These are phyloP conservation scores for Talaromyces rugulosus DNA, from an alignment of 2,329 filamentous ascomycete genomes.

Conservation along the genomic window DNA sequence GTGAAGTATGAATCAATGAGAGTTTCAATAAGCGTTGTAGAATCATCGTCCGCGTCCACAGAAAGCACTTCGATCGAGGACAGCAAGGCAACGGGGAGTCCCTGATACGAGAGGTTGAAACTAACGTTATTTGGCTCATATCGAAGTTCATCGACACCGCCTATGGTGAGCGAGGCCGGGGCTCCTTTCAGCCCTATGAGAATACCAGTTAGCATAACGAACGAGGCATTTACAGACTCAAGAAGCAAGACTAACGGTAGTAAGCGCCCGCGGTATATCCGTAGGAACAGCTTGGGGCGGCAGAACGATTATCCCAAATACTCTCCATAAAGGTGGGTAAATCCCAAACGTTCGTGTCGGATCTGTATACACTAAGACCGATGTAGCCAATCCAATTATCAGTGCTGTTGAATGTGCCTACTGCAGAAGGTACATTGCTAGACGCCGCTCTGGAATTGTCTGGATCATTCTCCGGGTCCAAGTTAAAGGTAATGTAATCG, in stretches of 20 bases:
- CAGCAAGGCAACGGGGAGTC: constrained; percentile 28
- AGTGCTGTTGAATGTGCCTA: neutral
- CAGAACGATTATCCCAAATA: neutral
- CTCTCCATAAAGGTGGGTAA: neutral
- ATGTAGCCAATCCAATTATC: neutral
- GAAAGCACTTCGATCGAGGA: constrained; percentile 23
- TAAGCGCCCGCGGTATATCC: constrained; percentile 30
- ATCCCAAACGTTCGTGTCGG: neutral
- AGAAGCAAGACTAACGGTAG: constrained; percentile 20
- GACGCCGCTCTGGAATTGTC: neutral
- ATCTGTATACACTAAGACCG: neutral
- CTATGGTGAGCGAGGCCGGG: constrained; percentile 27
- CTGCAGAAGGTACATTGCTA: neutral
- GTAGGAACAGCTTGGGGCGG: constrained; percentile 25
- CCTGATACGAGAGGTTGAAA: constrained; percentile 25
- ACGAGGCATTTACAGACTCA: neutral
- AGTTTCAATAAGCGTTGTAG: constrained; percentile 18
- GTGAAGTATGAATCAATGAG: constrained; percentile 21
- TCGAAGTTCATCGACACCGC: constrained; percentile 29
- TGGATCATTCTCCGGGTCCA: neutral
- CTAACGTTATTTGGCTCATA: constrained; percentile 23
- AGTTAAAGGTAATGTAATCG: neutral
- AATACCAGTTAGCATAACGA: constrained; percentile 1
- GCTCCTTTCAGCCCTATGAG: constrained; percentile 24
- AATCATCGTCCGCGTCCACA: constrained; percentile 14